Evolutionary conservation across 2,329 filamentous ascomycete species (phyloP), one percentile per base, ranked within the genome.

Genomic region (Kalmusia sp.): DNA sequence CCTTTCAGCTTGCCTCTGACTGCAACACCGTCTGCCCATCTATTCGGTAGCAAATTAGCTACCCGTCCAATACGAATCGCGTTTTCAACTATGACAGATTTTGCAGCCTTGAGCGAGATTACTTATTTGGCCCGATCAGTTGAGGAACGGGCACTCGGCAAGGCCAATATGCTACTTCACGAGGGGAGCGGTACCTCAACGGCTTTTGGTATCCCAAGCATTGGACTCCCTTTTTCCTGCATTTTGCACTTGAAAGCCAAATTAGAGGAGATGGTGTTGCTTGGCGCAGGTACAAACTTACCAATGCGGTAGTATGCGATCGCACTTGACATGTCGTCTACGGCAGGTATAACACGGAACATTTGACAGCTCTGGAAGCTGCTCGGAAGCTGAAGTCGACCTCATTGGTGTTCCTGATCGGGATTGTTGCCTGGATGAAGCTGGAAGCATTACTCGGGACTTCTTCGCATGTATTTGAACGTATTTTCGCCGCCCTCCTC

Each of bases 321-420:
- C 72, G 47, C 72, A 76, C 41, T 64, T 71, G 22, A 76, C 72
- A 46, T 74, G 69, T n/a, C 73, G 57, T 30, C 67, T 56, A 24
- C 67, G 66, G 59, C 72, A 76, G 4, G 65, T 68, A 33, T 73
- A 72, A 48, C 73, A 76, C 17, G 48, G 58, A 5, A 64, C 64
- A 45, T 65, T 57, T 4, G 64, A 65, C 14, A 59, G 28, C 21
- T 64, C 57, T n/a, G 49, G 49, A 17, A 52, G 28, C 17, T 55
- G 54, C 6, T 55, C 41, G 21, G 43, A 38, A n/a, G 51, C 31
- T 19, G 49, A 46, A 14, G 39, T 30, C 9, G 22, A 14, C 21
- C 35, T 48, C 17, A 15, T 37, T 19, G 52, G 52, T 17, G 51
- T 50, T 43, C 37, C 24, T 34, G 52, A 35, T n/a, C 55, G 51